Evolutionary conservation across 768 basidiomycete species (phyloP).

Genomic region (Termitomyces sp.): DNA sequence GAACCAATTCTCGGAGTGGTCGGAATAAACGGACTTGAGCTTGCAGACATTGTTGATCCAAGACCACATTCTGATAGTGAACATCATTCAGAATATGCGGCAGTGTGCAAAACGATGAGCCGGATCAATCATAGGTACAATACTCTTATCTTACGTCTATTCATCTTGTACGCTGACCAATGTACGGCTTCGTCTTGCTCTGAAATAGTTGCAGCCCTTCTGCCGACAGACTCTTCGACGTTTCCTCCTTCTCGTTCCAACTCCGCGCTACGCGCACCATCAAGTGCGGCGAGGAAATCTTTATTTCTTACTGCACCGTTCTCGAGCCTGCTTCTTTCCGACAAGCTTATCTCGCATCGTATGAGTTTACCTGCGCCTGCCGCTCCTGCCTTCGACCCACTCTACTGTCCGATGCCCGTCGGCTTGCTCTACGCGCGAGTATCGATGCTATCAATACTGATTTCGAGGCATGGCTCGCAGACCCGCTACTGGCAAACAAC

Average conservation of each 20-base stretch:
- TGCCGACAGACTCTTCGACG: conserved; percentile 19
- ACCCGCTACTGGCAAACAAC: conserved; percentile 12
- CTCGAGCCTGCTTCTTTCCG: conserved; percentile 16
- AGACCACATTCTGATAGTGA: conserved; percentile 6
- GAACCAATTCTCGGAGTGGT: conserved; percentile 26
- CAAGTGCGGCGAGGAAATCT: conserved; percentile 24
- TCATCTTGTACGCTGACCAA: background rate
- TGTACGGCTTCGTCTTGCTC: background rate
- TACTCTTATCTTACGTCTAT: background rate
- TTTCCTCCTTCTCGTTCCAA: conserved; percentile 23
- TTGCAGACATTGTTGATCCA: conserved; percentile 16
- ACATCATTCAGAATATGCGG: conserved; percentile 14
- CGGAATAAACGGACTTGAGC: conserved; percentile 26
- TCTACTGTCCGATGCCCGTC: conserved; percentile 16
- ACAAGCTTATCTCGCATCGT: conserved; percentile 17
- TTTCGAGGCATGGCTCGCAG: conserved; percentile 13
- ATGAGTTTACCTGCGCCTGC: conserved; percentile 5
- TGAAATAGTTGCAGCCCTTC: conserved; percentile 25
- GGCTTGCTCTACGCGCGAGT: conserved; percentile 12
- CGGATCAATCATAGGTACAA: conserved; percentile 32
- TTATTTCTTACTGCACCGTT: conserved; percentile 20
- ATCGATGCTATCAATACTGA: conserved; percentile 6
- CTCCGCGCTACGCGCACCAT: conserved; percentile 22
- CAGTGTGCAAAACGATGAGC: conserved; percentile 23
- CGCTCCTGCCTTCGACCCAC: conserved; percentile 18